Evolutionary conservation across 1,284 basidiomycete species (phyloP), one percentile per base, ranked within the genome.

Genomic region (Hemileia vastatrix): DNA sequence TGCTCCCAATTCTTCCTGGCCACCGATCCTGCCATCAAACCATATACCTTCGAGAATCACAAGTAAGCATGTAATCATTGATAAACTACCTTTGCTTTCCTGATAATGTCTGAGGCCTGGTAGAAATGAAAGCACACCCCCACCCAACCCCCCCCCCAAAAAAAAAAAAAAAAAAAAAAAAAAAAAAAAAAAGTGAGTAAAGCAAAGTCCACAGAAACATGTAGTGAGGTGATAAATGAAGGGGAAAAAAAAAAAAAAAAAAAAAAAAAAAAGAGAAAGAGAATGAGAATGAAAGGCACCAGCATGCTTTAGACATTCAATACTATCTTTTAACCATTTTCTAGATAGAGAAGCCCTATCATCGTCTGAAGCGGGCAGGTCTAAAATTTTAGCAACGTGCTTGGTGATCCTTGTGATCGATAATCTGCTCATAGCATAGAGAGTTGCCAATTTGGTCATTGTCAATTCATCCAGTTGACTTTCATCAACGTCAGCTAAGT

Each of bases 271-370:
- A n/a, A n/a, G n/a, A n/a, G n/a, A n/a, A 27, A 15, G 11, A 24
- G 13, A 21, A n/a, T 50, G 11, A 23, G 48, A 50, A 1, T 50
- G 9, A 60, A 40, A 54, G 50, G 21, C 0, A 62, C 60, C 53
- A 24, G 60, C 60, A 24, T 53, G 55, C 50, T 62, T 62, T 21
- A 62, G 47, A 50, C 60, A 62, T 44, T 52, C 53, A 3, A 62
- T 33, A 54, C 60, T 62, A 27, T 47, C 33, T 32, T 62, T 32
- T 43, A 62, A 47, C 53, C 53, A 62, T 9, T 36, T 23, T 50
- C 50, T 62, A 2, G 60, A 62, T 13, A 44, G 60, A 44, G 54
- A 45, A 11, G 52, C 32, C 11, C 60, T 52, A 49, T 48, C 60
- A 31, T 19, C 24, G 21, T 36, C 18, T 2, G 36, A 33, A 18